Evolutionary conservation across 2,329 filamentous ascomycete species (phyloP), one percentile per base, ranked within the genome.

Genomic region (Fusarium buxicola): DNA sequence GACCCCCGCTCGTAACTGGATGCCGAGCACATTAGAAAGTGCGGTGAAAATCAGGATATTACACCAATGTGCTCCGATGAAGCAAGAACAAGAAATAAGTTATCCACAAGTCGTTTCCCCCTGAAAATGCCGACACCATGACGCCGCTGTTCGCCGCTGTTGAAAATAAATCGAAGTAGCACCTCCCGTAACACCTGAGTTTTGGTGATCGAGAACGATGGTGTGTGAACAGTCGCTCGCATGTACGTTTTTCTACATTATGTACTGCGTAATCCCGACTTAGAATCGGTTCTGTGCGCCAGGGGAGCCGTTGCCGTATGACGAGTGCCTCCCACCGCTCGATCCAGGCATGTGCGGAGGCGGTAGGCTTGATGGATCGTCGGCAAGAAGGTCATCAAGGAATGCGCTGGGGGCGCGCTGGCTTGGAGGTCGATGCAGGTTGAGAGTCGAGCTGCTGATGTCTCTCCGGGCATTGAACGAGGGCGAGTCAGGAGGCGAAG

Each of bases 301-400:
- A 15, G 59, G 66, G 18, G 64, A 63, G 24, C 62, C 62, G 49
- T 28, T 66, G 16, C 66, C 64, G 44, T 70, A 65, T 9, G 69
- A 66, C 25, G 65, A 66, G 15, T 66, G 68, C 27, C 63, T 65
- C 10, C 48, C 63, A 39, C 63, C 56, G 5, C 34, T 36, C 5
- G 69, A 65, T 9, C 41, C 72, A 7, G 75, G 74, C 75, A 78
- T 78, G 5, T 77, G 68, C 38, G 71, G 72, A 12, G 82, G 80
- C 10, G 84, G 83, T 50, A 86, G 79, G 64, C 78, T 75, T 32
- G 79, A 78, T 7, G 82, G 81, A 71, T 93, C 89, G 63, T 91
- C 91, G 71, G 93, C 92, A 60, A 97, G 89, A 45, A 98, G 77
- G 74, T 97, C 93, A 58, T 98, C 94, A 34, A 98, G 81, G 74